Conservation (phyloP, 129 eudicot genomes). For the Heracleum sosnowskyi region DNA sequence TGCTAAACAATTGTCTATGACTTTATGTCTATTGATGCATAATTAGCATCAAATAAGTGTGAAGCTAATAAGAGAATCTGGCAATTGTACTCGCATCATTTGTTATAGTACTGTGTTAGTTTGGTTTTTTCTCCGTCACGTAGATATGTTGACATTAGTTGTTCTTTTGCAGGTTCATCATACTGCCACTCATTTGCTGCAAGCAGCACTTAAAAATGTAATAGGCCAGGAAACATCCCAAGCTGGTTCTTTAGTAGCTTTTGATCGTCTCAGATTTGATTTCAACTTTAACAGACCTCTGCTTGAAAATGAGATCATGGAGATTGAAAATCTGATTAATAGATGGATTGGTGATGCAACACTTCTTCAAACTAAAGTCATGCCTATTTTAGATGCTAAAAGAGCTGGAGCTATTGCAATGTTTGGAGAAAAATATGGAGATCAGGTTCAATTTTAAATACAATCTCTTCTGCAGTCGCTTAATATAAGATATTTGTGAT, state of each 20-base stretch:
- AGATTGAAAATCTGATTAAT: constrained; percentile 71
- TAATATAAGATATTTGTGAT: background rate
- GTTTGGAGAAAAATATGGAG: constrained; percentile 99
- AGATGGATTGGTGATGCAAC: constrained; percentile 82
- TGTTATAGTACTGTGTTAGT: background rate
- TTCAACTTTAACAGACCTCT: constrained; percentile 84
- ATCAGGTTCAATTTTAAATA: constrained; percentile 39
- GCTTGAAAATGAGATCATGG: constrained; percentile 58
- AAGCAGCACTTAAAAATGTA: constrained; percentile 84
- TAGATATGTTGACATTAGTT: background rate
- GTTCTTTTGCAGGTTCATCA: constrained; percentile 63
- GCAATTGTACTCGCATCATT: background rate
- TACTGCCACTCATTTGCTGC: constrained; percentile 95
- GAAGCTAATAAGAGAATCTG: background rate
- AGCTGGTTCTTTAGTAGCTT: constrained; percentile 97
- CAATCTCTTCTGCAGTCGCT: background rate
- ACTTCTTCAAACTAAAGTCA: constrained; percentile 67
- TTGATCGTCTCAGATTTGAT: constrained; percentile 96
- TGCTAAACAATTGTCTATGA: background rate
- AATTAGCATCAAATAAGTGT: background rate
- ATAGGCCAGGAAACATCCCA: constrained; percentile 92
- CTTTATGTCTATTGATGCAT: background rate
- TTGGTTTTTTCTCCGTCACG: background rate
- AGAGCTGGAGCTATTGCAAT: constrained; percentile 92
- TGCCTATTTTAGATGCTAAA: constrained; percentile 78